A percentile compares a stretch with the other conserved stretches of the same genome.
Evolutionary conservation across 805 yeast species (phyloP).

Genomic region (Saturnispora dispora): DNA sequence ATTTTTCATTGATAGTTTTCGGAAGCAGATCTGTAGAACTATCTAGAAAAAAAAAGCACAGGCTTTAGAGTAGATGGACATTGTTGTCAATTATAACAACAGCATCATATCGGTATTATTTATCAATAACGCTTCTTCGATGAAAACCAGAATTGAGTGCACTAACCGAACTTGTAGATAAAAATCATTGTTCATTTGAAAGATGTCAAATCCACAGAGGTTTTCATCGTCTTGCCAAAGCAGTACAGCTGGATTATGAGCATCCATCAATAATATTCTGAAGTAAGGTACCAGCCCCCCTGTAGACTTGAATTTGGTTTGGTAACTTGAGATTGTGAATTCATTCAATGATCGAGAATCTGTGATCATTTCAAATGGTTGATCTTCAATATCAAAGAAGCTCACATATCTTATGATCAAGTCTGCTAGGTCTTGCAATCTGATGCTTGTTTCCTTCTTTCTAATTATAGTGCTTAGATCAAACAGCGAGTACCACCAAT

Average conservation of each 20-base stretch:
- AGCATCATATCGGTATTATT: not conserved
- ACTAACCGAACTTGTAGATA: slow-evolving; percentile 9
- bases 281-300: not conserved
- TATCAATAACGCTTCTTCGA: not conserved
- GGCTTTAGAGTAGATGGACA: not conserved
- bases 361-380: not conserved
- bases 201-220: slow-evolving; percentile 13
- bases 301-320: not conserved
- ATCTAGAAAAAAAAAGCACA: not conserved
- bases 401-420: not conserved
- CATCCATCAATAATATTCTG: slow-evolving; percentile 14
- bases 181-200: not conserved
- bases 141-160: slow-evolving; percentile 9
- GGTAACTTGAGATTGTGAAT: not conserved
- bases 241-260: slow-evolving; percentile 6
- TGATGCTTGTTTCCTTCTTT: not conserved
- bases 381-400: not conserved
- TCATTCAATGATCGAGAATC: not conserved
- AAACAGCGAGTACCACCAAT: slow-evolving; percentile 2
- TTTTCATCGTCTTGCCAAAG: slow-evolving; percentile 16
- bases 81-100: not conserved
- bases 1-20: not conserved
- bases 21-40: not conserved
- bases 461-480: not conserved
- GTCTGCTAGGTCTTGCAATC: not conserved